These are phyloP conservation scores for Leccinum solheimii DNA, from an alignment of 1,284 basidiomycete genomes.

Conservation along the genomic window DNA sequence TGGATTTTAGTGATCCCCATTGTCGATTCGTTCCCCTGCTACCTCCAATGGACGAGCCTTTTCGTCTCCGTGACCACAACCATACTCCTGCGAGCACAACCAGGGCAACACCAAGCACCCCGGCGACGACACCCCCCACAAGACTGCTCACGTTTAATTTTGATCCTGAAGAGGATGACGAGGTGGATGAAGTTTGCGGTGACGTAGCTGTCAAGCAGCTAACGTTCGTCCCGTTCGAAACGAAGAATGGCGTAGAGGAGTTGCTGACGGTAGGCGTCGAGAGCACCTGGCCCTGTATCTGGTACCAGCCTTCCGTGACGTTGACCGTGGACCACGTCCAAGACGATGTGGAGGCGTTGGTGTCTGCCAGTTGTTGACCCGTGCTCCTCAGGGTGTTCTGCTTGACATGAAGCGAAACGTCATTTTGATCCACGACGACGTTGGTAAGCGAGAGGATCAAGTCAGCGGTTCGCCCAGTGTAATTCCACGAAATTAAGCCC, in stretches of 20 bases:
- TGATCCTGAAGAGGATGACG: conserved; percentile 13
- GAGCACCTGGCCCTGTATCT: conserved; percentile 26
- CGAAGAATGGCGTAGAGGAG: conserved; percentile 40
- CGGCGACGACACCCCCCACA: conserved; percentile 45
- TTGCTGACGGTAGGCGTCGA: conserved; percentile 3
- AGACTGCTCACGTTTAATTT: conserved; percentile 40
- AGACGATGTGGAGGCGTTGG: conserved; percentile 7
- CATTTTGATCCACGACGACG: conserved; percentile 26
- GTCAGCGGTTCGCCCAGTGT: conserved; percentile 29
- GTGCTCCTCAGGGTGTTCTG: conserved; percentile 3
- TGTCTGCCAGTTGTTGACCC: conserved; percentile 25
- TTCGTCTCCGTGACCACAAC: conserved; percentile 34
- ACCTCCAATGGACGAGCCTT: neutral
- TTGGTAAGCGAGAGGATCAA: conserved; percentile 40
- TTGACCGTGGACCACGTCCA: conserved; percentile 41
- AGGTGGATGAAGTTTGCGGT: conserved; percentile 17
- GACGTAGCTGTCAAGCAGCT: conserved; percentile 37
- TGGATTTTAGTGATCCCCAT: conserved; percentile 34
- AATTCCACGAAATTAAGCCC: conserved; percentile 42
- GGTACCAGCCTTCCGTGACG: conserved; percentile 47
- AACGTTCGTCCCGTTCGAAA: conserved; percentile 39
- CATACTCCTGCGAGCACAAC: conserved; percentile 32
- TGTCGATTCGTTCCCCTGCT: conserved; percentile 2
- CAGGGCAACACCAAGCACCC: conserved; percentile 34
- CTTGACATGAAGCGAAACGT: conserved; percentile 1